A percentile compares a stretch with the other conserved stretches of the same genome.
phyloP scores from a whole-genome alignment of 345 rosid species.

The Gossypium turneri region DNA sequence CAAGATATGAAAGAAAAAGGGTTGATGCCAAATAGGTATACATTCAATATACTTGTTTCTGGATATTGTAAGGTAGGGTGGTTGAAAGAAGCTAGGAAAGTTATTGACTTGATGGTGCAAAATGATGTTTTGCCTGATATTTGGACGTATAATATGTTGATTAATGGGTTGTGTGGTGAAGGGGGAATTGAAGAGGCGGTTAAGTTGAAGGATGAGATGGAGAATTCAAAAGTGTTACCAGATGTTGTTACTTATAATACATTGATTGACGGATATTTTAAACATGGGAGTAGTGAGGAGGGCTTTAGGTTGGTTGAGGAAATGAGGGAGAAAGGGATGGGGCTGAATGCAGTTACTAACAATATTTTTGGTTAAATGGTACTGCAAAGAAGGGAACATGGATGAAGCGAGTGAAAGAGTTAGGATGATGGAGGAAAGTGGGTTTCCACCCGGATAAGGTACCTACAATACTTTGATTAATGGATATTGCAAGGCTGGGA shows the following conservation, averaged over 20 bases:
- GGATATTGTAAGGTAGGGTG: conserved; percentile 79
- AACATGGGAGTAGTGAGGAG: conserved; percentile 35
- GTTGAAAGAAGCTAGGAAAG: conserved; percentile 61
- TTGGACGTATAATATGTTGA: conserved; percentile 66
- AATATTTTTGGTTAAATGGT: conserved; percentile 68
- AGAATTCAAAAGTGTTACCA: conserved; percentile 48
- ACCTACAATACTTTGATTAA: conserved; percentile 68
- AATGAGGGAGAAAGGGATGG: conserved; percentile 58
- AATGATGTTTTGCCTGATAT: conserved; percentile 54
- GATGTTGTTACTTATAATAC: conserved; percentile 85
- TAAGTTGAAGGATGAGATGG: conserved; percentile 61
- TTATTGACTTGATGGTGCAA: conserved; percentile 66
- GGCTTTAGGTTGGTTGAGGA: conserved; percentile 56
- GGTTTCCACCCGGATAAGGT: conserved; percentile 56
- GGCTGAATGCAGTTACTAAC: conserved; percentile 52
- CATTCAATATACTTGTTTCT: conserved; percentile 55
- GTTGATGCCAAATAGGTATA: conserved; percentile 49
- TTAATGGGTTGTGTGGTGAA: conserved; percentile 52
- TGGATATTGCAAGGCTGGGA: conserved; percentile 58
- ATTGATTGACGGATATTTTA: conserved; percentile 71
- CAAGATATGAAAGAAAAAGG: conserved; percentile 60
- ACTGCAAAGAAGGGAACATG: conserved; percentile 63
- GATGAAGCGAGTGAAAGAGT: conserved; percentile 49
- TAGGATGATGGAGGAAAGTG: conserved; percentile 52
- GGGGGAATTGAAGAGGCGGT: conserved; percentile 59